Conservation (phyloP, 164 flowering plant genomes). For the Cinnamomum micranthum region DNA sequence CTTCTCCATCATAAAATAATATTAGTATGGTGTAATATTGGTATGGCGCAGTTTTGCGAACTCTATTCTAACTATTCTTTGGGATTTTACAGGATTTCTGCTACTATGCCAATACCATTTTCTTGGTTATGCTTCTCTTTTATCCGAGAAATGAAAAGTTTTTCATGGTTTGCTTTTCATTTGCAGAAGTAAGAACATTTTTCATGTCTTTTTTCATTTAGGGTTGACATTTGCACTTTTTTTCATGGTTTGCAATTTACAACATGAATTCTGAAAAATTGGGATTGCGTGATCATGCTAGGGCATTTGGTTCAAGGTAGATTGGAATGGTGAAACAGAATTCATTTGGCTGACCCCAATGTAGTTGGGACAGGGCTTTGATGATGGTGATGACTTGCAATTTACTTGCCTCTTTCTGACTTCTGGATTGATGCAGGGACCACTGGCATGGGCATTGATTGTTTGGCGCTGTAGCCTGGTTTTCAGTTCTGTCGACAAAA, state of each 20-base stretch:
- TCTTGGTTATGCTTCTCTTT: constrained; percentile 72
- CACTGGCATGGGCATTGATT: constrained; percentile 93
- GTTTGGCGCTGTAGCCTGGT: constrained; percentile 99
- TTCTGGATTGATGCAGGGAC: constrained; percentile 57
- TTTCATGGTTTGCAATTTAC: background rate
- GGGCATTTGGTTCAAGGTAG: too few relatives aligned
- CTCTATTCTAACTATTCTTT: background rate
- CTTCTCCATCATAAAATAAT: background rate
- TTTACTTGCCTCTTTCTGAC: constrained; percentile 2
- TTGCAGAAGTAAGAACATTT: constrained; percentile 74
- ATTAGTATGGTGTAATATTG: background rate
- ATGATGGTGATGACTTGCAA: background rate
- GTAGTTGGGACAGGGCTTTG: too few relatives aligned
- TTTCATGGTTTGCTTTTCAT: constrained; percentile 98
- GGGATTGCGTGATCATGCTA: too few relatives aligned
- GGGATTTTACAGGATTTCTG: constrained; percentile 74
- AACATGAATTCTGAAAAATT: too few relatives aligned
- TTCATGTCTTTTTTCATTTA: background rate
- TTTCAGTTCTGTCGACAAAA: constrained; percentile 86
- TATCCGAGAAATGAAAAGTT: constrained; percentile 93
- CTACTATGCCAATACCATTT: constrained; percentile 96
- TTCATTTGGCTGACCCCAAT: too few relatives aligned
- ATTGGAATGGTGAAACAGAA: too few relatives aligned
- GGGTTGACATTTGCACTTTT: background rate
- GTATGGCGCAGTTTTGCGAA: background rate